These are phyloP conservation scores for Pythium phragmitis DNA, from an alignment of 352 stramenopile species.

Conservation along the genomic window DNA sequence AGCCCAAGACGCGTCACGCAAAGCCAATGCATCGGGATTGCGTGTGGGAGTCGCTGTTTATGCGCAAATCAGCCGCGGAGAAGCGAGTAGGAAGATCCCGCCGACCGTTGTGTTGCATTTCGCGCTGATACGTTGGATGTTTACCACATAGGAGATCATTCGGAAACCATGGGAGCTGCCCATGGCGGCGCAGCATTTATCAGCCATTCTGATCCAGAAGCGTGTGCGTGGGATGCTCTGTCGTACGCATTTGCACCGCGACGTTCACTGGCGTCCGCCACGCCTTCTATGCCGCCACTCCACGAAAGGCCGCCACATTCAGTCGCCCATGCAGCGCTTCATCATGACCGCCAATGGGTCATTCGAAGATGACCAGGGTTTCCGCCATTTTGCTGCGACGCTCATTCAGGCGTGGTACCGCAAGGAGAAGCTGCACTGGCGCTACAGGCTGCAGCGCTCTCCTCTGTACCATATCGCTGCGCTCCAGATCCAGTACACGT, in stretches of 20 bases:
- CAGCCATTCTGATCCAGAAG: conserved; percentile 79
- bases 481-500: conserved; percentile 78
- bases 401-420: conserved; percentile 72
- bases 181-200: conserved; percentile 80
- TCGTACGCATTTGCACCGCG: conserved; percentile 25
- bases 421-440: conserved; percentile 46
- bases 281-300: neutral
- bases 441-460: conserved; percentile 49
- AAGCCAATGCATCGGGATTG: conserved; percentile 31
- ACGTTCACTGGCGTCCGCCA: neutral
- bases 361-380: conserved; percentile 58
- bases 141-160: conserved; percentile 50
- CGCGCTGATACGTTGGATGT: neutral
- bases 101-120: neutral
- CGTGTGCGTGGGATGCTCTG: conserved; percentile 61
- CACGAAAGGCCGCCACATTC: conserved; percentile 5
- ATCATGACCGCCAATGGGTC: conserved; percentile 41
- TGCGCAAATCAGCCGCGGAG: conserved; percentile 69
- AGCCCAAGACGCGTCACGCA: conserved; percentile 42
- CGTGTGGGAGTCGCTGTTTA: conserved; percentile 77
- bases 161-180: conserved; percentile 70
- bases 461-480: conserved; percentile 86
- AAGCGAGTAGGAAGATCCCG: conserved; percentile 37
- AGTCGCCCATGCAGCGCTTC: conserved; percentile 77
- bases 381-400: conserved; percentile 57